Base-by-base conservation (phyloP, 371 early-diverging fungal species). In the Batkoa obscura region DNA sequence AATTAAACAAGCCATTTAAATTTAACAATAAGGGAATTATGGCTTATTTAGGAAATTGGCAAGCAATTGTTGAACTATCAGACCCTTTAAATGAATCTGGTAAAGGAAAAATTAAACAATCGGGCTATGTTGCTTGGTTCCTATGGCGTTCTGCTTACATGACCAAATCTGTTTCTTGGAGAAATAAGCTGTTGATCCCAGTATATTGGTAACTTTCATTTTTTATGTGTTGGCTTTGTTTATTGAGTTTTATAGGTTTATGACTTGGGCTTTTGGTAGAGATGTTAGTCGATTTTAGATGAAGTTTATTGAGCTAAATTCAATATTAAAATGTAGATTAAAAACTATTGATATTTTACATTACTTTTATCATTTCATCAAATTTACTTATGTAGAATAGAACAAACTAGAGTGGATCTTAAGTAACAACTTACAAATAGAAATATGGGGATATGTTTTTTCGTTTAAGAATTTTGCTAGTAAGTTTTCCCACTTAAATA, bases 111-210 rank as follows among this genome's bases (percentile, higher is more conserved):
- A 70, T 69, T 15, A 72, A 64, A 58, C 74, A 69, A 55, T 68
- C 65, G 9, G 79, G 74, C 30, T 68, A 53, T 42, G 55, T 76
- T 55, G 83, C 80, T 10, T 86, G 77, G 85, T 58, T 73, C 50
- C 72, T 86, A 55, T 88, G 89, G 89, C 65, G 89, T 54, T 79
- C 79, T 31, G 76, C 82, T 10, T 88, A 88, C 64, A 68, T 84
- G 60, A 79, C 82, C 41, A 78, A 78, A 78, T 74, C 73, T 50
- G 83, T 86, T 23, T 77, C 78, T 31, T 54, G 72, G 35, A 67
- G 82, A 45, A 88, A 85, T 68, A 83, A 82, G 61, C 63, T 84
- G 62, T 62, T 84, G 48, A 81, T 88, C 50, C 75, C 76, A 3
- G 72, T 76, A 73, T 75, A 78, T 62, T 83, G 85, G 85, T 68